phyloP scores from a whole-genome alignment of 805 yeast species.

The Danielozyma ontarioensis region DNA sequence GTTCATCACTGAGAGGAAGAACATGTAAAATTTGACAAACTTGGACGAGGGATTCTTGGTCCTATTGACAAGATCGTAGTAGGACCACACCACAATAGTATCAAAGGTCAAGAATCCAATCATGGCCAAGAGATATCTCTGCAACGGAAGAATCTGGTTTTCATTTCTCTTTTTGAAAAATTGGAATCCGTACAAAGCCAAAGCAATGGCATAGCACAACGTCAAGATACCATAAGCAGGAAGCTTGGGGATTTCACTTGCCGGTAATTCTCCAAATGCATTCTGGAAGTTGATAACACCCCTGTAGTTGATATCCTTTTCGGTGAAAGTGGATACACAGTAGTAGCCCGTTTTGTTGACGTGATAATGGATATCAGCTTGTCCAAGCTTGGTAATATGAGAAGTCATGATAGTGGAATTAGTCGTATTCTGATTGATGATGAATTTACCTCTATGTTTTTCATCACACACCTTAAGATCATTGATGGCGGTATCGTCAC shows the following conservation, averaged over 20 bases:
- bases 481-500: constrained; percentile 65
- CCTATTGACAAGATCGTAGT: constrained; percentile 76
- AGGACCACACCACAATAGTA: constrained; percentile 85
- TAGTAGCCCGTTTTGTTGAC: constrained; percentile 82
- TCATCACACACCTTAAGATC: constrained; percentile 47
- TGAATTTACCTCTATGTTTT: constrained; percentile 55
- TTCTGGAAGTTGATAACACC: constrained; percentile 82
- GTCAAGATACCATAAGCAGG: constrained; percentile 86
- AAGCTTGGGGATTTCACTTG: constrained; percentile 85
- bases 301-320: constrained; percentile 42
- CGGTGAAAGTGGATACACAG: constrained; percentile 73
- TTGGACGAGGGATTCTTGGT: constrained; percentile 44
- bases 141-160: constrained; percentile 82
- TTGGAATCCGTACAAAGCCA: constrained; percentile 80
- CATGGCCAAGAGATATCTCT: constrained; percentile 84
- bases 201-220: constrained; percentile 72
- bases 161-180: constrained; percentile 70
- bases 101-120: constrained; percentile 78
- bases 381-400: constrained; percentile 51
- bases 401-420: constrained; percentile 55
- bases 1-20: constrained; percentile 71
- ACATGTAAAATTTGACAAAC: constrained; percentile 64
- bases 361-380: constrained; percentile 55
- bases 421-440: constrained; percentile 44
- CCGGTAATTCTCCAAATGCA: constrained; percentile 86